A percentile compares a stretch with the other conserved stretches of the same genome.
phyloP scores from a whole-genome alignment of 495 filamentous ascomycete genomes.

The Tuber borchii region DNA sequence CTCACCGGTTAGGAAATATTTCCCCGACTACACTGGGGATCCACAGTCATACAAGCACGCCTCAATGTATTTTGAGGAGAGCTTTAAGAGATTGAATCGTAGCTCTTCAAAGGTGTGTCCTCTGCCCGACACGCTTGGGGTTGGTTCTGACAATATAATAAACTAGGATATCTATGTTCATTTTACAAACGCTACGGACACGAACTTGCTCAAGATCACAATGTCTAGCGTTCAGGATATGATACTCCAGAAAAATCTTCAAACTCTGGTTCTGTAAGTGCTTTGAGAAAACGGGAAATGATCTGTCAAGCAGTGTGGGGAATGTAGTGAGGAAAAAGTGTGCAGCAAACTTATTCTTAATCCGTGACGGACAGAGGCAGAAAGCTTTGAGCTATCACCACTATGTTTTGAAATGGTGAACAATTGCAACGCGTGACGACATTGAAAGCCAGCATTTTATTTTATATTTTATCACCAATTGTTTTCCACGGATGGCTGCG shows the following conservation, averaged over 20 bases:
- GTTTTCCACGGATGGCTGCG: neutral
- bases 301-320: neutral
- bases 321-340: neutral
- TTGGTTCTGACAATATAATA: slow-evolving; percentile 8
- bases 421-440: neutral
- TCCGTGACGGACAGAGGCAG: neutral
- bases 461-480: neutral
- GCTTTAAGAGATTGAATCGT: slow-evolving; percentile 79
- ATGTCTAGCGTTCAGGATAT: slow-evolving; percentile 98
- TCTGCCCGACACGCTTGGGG: neutral
- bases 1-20: slow-evolving; percentile 80
- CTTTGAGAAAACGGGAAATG: neutral
- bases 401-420: neutral
- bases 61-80: slow-evolving; percentile 80
- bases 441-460: neutral
- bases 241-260: slow-evolving; percentile 97
- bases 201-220: slow-evolving; percentile 89
- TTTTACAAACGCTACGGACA: slow-evolving; percentile 91
- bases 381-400: neutral
- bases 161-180: slow-evolving; percentile 76
- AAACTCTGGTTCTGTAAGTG: slow-evolving; percentile 77
- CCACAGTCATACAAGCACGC: slow-evolving; percentile 54
- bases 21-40: slow-evolving; percentile 78
- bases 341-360: slow-evolving; percentile 4
- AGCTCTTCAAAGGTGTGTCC: slow-evolving; percentile 57